Evolutionary conservation across 2,329 filamentous ascomycete genomes (phyloP), one percentile per base, ranked within the genome.

Genomic region (Fusarium duplospermum): DNA sequence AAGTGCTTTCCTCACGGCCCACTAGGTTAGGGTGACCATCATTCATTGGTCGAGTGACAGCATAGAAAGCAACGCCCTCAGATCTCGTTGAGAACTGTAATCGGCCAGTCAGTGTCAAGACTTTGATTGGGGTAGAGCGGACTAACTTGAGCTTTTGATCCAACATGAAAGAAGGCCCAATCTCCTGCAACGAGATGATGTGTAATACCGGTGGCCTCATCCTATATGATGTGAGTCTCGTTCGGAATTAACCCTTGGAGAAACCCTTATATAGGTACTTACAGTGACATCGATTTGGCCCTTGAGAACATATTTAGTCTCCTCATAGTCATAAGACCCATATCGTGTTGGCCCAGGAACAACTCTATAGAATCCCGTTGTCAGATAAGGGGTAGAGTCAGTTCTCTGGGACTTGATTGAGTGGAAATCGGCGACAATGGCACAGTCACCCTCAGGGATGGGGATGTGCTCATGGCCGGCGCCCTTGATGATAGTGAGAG

Each of bases 401-500:
- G 36, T 27, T 18, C 52, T 66, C 31, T 73, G 45, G 2, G 58
- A 59, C 66, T 71, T 57, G 22, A 71, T 61, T 0, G 71, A 70
- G 35, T 73, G 71, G 4, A 73, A 73, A 20, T 73, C 71, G 40
- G 71, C 71, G 18, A 73, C 62, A 10, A 73, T 58, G 2, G 71
- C 71, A 11, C 54, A 61, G 22, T 73, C 66, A 4, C 71, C 71
- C 27, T 73, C 66, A 0, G 71, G 71, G 1, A 73, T 73, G 6
- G 62, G 58, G n/a, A 73, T 73, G 16, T 70, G 62, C 47, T 73
- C 71, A 3, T 73, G 71, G 59, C 71, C 71, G 7, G 71, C 71
- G 10, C 71, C 71, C 67, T 73, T 73, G 47, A 73, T 73, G 3
- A 73, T 71, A 4, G 71, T 73, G 7, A 73, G 70, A 73, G 71